phyloP scores from a whole-genome alignment of 2,329 filamentous ascomycete species.

The Anthostomella pinea region DNA sequence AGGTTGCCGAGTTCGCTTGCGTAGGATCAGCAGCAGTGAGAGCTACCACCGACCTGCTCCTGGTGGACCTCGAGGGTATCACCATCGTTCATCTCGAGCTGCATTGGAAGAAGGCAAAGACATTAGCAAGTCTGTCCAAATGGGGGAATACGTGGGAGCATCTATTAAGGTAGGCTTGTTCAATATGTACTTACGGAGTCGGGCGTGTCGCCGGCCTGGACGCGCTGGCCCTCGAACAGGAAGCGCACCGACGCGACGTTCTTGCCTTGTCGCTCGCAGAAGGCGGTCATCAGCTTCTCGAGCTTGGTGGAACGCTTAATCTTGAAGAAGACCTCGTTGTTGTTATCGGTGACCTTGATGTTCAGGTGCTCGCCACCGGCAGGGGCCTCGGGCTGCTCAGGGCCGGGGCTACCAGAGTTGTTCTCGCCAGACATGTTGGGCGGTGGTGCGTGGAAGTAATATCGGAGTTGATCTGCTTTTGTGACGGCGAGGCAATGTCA shows the following conservation, averaged over 20 bases:
- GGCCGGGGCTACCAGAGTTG: constrained; percentile 47
- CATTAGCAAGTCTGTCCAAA: too few relatives aligned
- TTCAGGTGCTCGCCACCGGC: constrained; percentile 76
- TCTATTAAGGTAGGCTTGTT: too few relatives aligned
- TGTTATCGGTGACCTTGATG: constrained; percentile 99
- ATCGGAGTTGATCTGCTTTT: not conserved
- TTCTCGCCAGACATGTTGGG: constrained; percentile 49
- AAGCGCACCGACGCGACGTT: constrained; percentile 81
- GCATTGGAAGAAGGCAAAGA: constrained; percentile 16
- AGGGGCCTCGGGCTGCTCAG: constrained; percentile 39
- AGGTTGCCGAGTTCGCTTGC: too few relatives aligned
- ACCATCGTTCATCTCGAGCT: constrained; percentile 97
- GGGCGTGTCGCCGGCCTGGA: constrained; percentile 84
- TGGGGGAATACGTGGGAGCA: too few relatives aligned
- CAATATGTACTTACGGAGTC: constrained; percentile 68
- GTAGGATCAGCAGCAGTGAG: constrained; percentile 18
- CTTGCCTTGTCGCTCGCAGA: constrained; percentile 96
- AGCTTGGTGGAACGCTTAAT: constrained; percentile 96
- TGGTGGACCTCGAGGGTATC: constrained; percentile 97
- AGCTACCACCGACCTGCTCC: constrained; percentile 96
- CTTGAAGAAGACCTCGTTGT: constrained; percentile 99
- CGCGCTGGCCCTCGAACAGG: constrained; percentile 91
- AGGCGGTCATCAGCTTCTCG: constrained; percentile 97
- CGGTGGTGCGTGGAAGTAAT: constrained; percentile 6
- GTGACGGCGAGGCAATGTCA: too few relatives aligned